Evolutionary conservation across 306 rosid genomes (phyloP).

Genomic region (Glycine soja): DNA sequence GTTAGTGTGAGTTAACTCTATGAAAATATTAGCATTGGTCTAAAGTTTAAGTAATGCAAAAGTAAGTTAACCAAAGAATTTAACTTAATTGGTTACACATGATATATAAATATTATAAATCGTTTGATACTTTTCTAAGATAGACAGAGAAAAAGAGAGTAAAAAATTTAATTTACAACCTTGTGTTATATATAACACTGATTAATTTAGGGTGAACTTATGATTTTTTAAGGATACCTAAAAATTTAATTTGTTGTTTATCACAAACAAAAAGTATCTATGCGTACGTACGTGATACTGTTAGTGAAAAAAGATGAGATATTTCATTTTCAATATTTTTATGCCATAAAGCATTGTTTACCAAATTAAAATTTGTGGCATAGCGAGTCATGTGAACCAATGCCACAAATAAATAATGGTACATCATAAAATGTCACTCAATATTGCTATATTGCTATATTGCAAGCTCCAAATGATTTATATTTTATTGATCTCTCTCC

Average conservation of each 20-base stretch:
- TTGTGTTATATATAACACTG: no score
- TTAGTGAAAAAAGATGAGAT: not conserved
- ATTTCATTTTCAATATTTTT: not conserved
- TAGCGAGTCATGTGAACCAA: not conserved
- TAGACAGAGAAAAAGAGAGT: no score
- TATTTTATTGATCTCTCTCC: conserved; percentile 17
- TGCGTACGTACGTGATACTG: not conserved
- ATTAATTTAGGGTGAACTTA: no score
- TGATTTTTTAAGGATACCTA: no score
- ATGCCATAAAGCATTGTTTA: not conserved
- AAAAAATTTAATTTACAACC: no score
- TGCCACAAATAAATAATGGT: not conserved
- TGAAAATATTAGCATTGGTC: no score
- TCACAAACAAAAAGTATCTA: not conserved
- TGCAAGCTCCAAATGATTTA: not conserved
- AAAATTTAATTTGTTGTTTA: not conserved
- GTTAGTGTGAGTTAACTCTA: no score
- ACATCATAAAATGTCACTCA: not conserved
- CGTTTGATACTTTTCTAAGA: no score
- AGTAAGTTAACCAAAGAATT: no score
- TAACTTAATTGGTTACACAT: no score
- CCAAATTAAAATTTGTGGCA: not conserved
- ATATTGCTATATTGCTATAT: not conserved
- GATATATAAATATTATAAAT: no score
- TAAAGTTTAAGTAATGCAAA: no score